Base-by-base conservation (phyloP, 225 moss, liverwort and hornwort species). In the Sphagnum contortum region DNA sequence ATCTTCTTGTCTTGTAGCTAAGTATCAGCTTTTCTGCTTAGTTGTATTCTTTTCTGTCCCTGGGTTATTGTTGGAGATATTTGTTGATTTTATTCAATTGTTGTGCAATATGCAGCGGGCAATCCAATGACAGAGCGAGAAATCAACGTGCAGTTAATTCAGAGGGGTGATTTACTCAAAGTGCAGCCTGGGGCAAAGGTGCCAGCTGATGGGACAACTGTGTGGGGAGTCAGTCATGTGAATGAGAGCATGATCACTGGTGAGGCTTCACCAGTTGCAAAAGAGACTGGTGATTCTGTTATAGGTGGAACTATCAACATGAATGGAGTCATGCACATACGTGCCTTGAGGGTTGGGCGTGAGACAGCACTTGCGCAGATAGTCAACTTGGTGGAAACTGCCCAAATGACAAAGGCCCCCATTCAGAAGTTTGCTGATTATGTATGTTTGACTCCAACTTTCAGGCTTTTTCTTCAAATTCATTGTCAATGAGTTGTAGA, bases 211-310 rank as follows among this genome's bases (percentile, higher is more conserved):
- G 96, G 96, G 47, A 57, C 69, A 4, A 85, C 87, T 9, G 72
- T 81, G 8, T 87, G 72, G 49, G 92, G 96, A 50, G 75, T 83
- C 55, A 92, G 92, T 69, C 89, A 92, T 65, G 76, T 92, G 47
- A 81, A 98, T 71, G 96, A 98, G 80, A 98, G 96, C 70, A 90
- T 92, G 96, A 87, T 98, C n/a, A 98, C 96, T 29, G 96, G 96
- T 50, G 96, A 98, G 80, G 77, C 96, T 29, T 69, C 74, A 4
- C 92, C 88, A 48, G 92, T 98, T 46, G 72, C 87, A 4, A 98
- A 98, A 75, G 74, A 47, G 47, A 54, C 73, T 0, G 92, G 88
- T 8, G 90, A 90, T 70, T 60, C 77, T 14, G 87, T 98, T 2
- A 98, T 92, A 7, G 96, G 96, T 12, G 96, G 96, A 6, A 98